A percentile compares a stretch with the other conserved stretches of the same genome.
These are phyloP conservation scores for Podaxis mareebaensis DNA, from an alignment of 768 basidiomycete species.

Conservation along the genomic window DNA sequence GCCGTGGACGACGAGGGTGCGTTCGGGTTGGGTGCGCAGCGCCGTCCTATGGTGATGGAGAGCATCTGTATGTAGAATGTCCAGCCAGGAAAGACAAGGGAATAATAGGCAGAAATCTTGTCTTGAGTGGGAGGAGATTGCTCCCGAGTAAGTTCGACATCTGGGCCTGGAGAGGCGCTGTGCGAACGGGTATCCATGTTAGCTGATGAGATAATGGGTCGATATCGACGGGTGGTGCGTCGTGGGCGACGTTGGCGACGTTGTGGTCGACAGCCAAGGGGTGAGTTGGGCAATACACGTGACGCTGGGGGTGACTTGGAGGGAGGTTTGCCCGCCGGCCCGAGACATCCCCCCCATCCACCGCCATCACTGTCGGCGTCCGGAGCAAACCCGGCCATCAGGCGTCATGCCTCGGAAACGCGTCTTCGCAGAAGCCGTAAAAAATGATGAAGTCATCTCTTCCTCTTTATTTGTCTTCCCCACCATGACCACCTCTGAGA, in stretches of 20 bases:
- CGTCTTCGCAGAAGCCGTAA: not conserved
- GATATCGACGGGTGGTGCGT: conserved; percentile 26
- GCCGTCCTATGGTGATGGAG: conserved; percentile 89
- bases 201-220: conserved; percentile 19
- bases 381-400: conserved; percentile 10
- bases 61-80: conserved; percentile 98
- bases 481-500: conserved; percentile 35
- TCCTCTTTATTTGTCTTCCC: conserved; percentile 3
- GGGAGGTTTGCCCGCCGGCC: not conserved
- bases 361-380: conserved; percentile 8
- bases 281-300: conserved; percentile 27
- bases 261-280: conserved; percentile 29
- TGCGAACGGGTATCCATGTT: conserved; percentile 46
- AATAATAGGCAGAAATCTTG: conserved; percentile 92
- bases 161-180: conserved; percentile 36
- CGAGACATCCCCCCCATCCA: conserved; percentile 18
- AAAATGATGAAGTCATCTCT: not conserved
- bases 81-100: conserved; percentile 90
- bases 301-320: conserved; percentile 18
- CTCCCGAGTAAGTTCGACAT: conserved; percentile 28
- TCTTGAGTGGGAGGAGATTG: conserved; percentile 48
- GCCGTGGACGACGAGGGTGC: conserved; percentile 57
- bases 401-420: not conserved
- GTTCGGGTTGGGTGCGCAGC: conserved; percentile 61
- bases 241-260: conserved; percentile 26